These are phyloP conservation scores for Capsella bursapastoris DNA, from an alignment of 345 rosid species.

Conservation along the genomic window DNA sequence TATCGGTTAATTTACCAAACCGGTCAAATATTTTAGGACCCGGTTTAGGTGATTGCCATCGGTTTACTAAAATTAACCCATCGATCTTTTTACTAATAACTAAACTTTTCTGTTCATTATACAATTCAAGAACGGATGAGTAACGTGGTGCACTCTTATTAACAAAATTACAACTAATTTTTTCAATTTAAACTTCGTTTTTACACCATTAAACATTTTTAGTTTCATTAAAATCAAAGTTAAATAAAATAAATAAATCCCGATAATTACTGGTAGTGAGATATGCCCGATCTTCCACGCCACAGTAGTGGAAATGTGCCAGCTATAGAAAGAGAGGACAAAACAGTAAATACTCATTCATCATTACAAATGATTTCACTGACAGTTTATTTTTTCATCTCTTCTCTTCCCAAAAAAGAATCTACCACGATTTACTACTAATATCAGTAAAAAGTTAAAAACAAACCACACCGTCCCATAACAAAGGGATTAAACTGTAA, in stretches of 20 bases:
- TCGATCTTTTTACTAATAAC: no score
- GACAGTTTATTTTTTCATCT: background rate
- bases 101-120: no score
- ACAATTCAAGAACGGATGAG: no score
- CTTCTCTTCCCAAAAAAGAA: background rate
- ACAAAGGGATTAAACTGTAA: constrained; percentile 3
- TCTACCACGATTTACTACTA: constrained; percentile 2
- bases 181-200: no score
- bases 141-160: no score
- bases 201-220: no score
- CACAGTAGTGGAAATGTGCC: constrained; percentile 26
- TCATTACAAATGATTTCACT: constrained; percentile 12
- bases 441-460: background rate
- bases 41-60: no score
- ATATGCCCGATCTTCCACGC: constrained; percentile 39
- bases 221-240: no score
- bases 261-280: constrained; percentile 25
- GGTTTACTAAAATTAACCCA: no score
- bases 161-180: no score
- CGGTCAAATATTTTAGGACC: no score
- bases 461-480: constrained; percentile 29
- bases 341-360: background rate
- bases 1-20: no score
- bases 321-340: constrained; percentile 4
- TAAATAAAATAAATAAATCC: background rate